These are phyloP conservation scores for Russula vinacea DNA, from an alignment of 768 basidiomycete genomes.

Conservation along the genomic window DNA sequence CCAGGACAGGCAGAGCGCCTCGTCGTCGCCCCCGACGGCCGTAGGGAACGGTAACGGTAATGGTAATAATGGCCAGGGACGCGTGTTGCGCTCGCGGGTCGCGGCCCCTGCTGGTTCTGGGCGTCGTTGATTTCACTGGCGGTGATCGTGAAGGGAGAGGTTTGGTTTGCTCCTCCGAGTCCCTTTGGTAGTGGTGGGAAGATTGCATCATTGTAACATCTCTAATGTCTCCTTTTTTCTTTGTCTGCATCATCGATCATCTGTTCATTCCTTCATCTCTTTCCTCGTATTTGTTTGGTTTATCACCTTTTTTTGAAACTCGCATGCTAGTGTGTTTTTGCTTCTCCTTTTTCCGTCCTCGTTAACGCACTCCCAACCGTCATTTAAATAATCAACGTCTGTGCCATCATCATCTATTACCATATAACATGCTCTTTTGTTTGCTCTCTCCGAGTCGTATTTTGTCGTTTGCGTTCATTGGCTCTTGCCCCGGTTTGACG, in stretches of 20 bases:
- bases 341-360: not conserved
- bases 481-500: not conserved
- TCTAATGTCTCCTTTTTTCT: not conserved
- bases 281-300: not conserved
- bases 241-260: not conserved
- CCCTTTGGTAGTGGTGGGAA: not conserved
- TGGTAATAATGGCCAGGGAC: not conserved
- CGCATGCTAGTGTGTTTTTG: not conserved
- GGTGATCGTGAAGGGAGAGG: not conserved
- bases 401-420: not conserved
- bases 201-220: not conserved
- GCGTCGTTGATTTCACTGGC: not conserved
- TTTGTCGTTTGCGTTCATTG: not conserved
- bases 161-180: not conserved
- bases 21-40: conserved; percentile 3
- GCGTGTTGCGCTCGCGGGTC: conserved; percentile 16
- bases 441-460: not conserved
- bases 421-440: not conserved
- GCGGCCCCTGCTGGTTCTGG: not conserved
- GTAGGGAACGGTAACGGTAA: not conserved
- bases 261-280: not conserved
- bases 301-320: not conserved
- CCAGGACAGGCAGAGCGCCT: not conserved
- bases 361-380: conserved; percentile 2
- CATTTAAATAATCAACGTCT: not conserved